Conservation (phyloP, 129 eudicot genomes). For the Smallanthus sonchifolius region DNA sequence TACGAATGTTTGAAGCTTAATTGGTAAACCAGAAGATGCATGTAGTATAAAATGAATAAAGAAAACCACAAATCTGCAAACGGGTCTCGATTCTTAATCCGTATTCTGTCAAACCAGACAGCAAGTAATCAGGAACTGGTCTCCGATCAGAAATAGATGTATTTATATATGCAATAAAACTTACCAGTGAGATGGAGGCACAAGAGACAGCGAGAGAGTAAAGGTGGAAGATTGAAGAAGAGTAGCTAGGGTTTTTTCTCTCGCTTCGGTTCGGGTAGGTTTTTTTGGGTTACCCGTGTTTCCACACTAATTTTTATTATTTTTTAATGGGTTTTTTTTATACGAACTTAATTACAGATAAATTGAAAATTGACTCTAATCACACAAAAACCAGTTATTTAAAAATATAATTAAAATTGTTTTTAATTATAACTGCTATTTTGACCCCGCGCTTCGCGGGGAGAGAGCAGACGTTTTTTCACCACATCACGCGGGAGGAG, state of each 20-base stretch:
- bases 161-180: background rate
- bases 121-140: background rate
- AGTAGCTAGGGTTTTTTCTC: background rate
- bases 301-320: no score
- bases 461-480: no score
- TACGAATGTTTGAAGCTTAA: background rate
- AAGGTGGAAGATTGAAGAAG: background rate
- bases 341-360: no score
- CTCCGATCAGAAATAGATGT: background rate
- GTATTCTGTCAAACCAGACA: background rate
- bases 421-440: no score
- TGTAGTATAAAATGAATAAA: background rate
- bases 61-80: background rate
- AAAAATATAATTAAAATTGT: no score
- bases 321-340: no score
- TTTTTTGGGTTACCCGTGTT: background rate
- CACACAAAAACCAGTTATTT: no score
- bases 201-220: background rate
- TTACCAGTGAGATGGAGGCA: background rate
- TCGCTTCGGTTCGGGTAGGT: background rate
- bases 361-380: no score
- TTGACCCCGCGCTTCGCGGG: no score
- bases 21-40: background rate
- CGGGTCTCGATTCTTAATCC: background rate
- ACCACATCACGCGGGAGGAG: no score